These are phyloP conservation scores for Boletus rubropictus DNA, from an alignment of 768 basidiomycete species.

Conservation along the genomic window DNA sequence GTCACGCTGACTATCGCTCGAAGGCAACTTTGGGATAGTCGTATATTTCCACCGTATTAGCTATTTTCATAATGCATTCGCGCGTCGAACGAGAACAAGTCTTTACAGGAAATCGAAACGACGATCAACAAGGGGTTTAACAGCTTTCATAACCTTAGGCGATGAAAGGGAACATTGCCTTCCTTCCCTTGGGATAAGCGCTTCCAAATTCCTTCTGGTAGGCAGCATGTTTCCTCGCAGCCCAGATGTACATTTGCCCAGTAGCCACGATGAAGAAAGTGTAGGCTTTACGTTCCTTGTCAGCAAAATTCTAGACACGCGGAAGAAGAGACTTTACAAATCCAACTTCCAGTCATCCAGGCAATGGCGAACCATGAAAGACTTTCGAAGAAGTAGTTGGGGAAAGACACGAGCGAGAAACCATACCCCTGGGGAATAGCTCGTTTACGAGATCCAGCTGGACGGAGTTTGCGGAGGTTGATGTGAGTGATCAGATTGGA, in stretches of 20 bases:
- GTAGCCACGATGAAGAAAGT: constrained; percentile 60
- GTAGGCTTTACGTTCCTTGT: constrained; percentile 38
- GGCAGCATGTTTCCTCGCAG: constrained; percentile 78
- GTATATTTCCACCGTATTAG: background rate
- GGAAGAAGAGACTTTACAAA: constrained; percentile 44
- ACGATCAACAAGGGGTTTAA: background rate
- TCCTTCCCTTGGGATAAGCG: constrained; percentile 69
- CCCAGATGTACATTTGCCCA: constrained; percentile 80
- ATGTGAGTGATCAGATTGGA: constrained; percentile 84
- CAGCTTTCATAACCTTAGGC: constrained; percentile 5
- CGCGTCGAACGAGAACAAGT: background rate
- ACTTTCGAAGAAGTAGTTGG: constrained; percentile 93
- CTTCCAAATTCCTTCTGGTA: constrained; percentile 95
- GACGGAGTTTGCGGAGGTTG: constrained; percentile 77
- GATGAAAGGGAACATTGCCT: constrained; percentile 70
- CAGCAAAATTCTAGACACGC: background rate
- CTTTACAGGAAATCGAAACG: background rate
- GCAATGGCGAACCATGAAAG: constrained; percentile 68
- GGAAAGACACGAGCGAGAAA: constrained; percentile 79
- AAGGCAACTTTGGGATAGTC: background rate
- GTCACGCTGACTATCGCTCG: background rate
- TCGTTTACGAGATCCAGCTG: constrained; percentile 68
- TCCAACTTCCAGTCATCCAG: constrained; percentile 71
- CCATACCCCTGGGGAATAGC: constrained; percentile 92
- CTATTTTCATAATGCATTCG: background rate